Conservation (phyloP, 129 eudicot genomes). For the Flaveria brownii region DNA sequence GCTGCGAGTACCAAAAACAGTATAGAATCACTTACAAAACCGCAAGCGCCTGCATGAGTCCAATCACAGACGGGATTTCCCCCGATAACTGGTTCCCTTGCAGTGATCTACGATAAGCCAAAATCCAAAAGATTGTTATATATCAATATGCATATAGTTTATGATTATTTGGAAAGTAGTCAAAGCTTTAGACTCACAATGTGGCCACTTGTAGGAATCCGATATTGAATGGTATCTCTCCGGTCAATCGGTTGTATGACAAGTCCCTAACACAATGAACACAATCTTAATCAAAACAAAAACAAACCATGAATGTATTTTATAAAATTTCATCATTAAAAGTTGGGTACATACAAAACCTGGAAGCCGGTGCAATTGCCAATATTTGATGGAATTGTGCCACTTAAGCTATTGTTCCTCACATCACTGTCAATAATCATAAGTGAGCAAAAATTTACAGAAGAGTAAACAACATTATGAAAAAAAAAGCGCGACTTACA, state of each 20-base stretch:
- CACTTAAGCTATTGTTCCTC: slow-evolving; percentile 91
- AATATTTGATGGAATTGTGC: slow-evolving; percentile 71
- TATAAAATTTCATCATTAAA: neutral
- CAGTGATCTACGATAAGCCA: slow-evolving; percentile 53
- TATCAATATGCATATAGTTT: neutral
- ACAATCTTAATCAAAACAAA: neutral
- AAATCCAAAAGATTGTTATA: neutral
- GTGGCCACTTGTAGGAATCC: slow-evolving; percentile 99
- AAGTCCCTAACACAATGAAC: slow-evolving; percentile 61
- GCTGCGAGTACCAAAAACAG: neutral
- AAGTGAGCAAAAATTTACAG: neutral
- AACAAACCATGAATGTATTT: neutral
- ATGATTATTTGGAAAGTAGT: neutral
- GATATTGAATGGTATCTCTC: slow-evolving; percentile 89
- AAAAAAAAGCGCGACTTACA: slow-evolving; percentile 56
- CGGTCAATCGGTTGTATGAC: slow-evolving; percentile 78
- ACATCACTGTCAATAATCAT: slow-evolving; percentile 62
- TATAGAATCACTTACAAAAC: slow-evolving; percentile 63
- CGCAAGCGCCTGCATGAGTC: slow-evolving; percentile 98
- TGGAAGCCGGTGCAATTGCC: slow-evolving; percentile 99
- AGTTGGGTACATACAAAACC: slow-evolving; percentile 76
- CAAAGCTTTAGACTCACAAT: slow-evolving; percentile 53
- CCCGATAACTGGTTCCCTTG: slow-evolving; percentile 88
- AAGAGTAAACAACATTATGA: neutral
- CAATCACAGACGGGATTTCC: slow-evolving; percentile 83